A percentile compares a stretch with the other conserved stretches of the same genome.
Evolutionary conservation across 2,329 filamentous ascomycete genomes (phyloP).

Genomic region (Trichoderma hamatum): DNA sequence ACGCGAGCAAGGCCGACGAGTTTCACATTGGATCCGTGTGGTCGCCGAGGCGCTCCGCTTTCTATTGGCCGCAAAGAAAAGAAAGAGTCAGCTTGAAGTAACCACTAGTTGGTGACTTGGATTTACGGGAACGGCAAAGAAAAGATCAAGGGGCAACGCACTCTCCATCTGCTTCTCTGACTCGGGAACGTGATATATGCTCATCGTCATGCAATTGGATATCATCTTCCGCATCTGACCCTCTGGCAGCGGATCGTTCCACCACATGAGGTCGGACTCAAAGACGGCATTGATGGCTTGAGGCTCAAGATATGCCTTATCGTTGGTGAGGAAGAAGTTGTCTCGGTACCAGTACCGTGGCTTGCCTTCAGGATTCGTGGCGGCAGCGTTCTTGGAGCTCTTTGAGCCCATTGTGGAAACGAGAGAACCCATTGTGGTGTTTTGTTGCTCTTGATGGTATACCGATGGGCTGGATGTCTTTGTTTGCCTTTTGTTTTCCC

Average conservation of each 20-base stretch:
- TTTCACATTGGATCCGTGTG: slow-evolving; percentile 38
- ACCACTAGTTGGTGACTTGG: background rate
- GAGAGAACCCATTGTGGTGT: slow-evolving; percentile 24
- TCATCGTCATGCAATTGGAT: slow-evolving; percentile 62
- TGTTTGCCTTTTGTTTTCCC: background rate
- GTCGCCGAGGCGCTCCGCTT: slow-evolving; percentile 38
- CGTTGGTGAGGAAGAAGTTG: slow-evolving; percentile 64
- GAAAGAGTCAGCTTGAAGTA: background rate
- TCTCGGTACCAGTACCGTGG: slow-evolving; percentile 54
- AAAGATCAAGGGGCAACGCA: slow-evolving; percentile 32
- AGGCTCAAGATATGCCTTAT: slow-evolving; percentile 58
- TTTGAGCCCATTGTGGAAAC: slow-evolving; percentile 30
- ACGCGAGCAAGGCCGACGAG: slow-evolving; percentile 54
- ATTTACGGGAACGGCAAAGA: background rate
- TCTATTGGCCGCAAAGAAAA: slow-evolving; percentile 31
- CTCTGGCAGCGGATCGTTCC: slow-evolving; percentile 57
- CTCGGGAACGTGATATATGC: slow-evolving; percentile 54
- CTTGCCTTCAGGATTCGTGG: slow-evolving; percentile 37
- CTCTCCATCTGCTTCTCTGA: slow-evolving; percentile 45
- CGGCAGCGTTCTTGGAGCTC: slow-evolving; percentile 21
- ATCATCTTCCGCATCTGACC: slow-evolving; percentile 55
- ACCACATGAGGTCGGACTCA: slow-evolving; percentile 61
- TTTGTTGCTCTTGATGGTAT: background rate
- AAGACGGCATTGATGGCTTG: slow-evolving; percentile 59
- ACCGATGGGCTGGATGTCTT: background rate